Base-by-base conservation (phyloP, 116 monocot genomes). In the Dioscorea cayenensis region DNA sequence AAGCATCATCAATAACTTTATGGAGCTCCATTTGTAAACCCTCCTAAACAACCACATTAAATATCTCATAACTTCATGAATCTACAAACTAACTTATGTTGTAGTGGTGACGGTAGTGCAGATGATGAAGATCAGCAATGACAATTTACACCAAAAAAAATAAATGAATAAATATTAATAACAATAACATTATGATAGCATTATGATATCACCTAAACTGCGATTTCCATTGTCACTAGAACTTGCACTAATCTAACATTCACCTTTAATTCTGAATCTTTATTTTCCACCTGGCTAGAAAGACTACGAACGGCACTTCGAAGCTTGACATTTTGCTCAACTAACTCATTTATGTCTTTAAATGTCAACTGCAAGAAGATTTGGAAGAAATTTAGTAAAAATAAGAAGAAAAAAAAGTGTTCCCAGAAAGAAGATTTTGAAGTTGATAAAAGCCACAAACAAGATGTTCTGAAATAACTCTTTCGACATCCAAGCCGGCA, bases 311-410 rank as follows among this genome's bases (percentile, higher is more conserved):
- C 87, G 77, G 77, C 81, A 32, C 71, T 76, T 60, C 86, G 83
- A 60, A 99, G 94, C 69, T 89, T 76, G 37, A 90, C 79, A 84
- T 99, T 99, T 69, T 94, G 94, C 68, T 87, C 79, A 69, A 99
- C 91, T 77, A 99, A 76, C 51, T 77, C 99, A 77, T 80, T 77
- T 71, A 99, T 91, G 73, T 94, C 89, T 63, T 80, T 94, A 67
- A 94, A 99, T 5, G 83, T 73, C 80, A 94, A 73, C 93, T 87
- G 85, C 64, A 51, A 35, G 7, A 77, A 71, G 49, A 10, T 10
- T 10, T 12, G 12, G 43, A 8, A 43, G 6, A 43, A 6, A 8
- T 43, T 7, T 43, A 43, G 12, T 43, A 43, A 0, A 76, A 32
- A 20, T 14, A 62, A 3, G 29, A 18, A 28, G 10, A 71, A 36